A percentile compares a stretch with the other conserved stretches of the same genome.
Conservation (phyloP, 2,329 filamentous ascomycete genomes). For the Pyricularia grisea region DNA sequence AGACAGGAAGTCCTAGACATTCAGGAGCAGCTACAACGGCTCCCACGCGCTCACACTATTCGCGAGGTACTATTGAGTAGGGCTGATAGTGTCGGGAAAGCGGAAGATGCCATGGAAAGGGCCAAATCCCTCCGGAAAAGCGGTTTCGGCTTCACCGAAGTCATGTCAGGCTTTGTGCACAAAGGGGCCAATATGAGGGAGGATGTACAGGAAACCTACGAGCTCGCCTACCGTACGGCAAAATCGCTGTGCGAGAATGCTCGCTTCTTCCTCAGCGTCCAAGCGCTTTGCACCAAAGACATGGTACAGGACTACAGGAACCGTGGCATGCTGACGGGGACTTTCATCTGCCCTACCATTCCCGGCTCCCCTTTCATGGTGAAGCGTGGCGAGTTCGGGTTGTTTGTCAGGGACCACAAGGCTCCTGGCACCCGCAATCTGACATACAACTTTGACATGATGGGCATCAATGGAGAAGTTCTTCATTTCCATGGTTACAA, state of each 20-base stretch:
- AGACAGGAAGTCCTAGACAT: conserved; percentile 2
- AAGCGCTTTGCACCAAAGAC: conserved; percentile 41
- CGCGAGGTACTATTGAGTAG: conserved; percentile 21
- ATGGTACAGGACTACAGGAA: conserved; percentile 38
- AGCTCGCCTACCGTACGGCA: conserved; percentile 40
- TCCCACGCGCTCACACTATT: conserved; percentile 14
- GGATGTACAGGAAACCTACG: conserved; percentile 41
- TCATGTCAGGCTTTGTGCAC: conserved; percentile 55
- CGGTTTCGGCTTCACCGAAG: conserved; percentile 53
- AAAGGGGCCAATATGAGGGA: conserved; percentile 27
- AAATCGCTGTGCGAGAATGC: conserved; percentile 45
- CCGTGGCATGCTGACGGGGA: conserved; percentile 45
- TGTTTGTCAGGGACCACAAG: conserved; percentile 44
- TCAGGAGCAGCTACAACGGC: conserved; percentile 8
- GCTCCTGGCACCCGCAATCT: conserved; percentile 49
- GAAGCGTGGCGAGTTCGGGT: conserved; percentile 43
- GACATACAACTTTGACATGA: conserved; percentile 53
- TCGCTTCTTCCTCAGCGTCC: conserved; percentile 49
- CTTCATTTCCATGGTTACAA: conserved; percentile 56
- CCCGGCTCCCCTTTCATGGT: conserved; percentile 52
- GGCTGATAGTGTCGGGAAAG: conserved; percentile 20
- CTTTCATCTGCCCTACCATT: conserved; percentile 45
- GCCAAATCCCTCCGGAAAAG: conserved; percentile 33
- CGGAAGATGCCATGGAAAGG: conserved; percentile 26
- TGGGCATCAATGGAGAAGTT: conserved; percentile 37